Evolutionary conservation across 768 basidiomycete species (phyloP).

Genomic region (Pleurotus pulmonarius): DNA sequence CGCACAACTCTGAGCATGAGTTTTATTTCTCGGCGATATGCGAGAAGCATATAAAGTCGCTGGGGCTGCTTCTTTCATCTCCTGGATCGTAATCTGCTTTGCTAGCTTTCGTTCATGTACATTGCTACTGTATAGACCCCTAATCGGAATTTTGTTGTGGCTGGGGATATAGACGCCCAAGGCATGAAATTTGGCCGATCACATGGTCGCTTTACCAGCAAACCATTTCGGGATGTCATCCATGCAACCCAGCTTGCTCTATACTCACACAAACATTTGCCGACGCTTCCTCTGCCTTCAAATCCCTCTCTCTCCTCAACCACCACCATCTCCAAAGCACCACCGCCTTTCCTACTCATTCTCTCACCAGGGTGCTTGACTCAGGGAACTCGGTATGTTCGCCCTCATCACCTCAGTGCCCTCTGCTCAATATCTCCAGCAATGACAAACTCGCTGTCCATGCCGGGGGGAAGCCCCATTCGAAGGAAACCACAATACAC

Average conservation of each 20-base stretch:
- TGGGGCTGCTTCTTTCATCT: constrained; percentile 29
- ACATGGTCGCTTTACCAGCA: constrained; percentile 8
- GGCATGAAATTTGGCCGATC: constrained; percentile 4
- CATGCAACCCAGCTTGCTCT: constrained; percentile 2
- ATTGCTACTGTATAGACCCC: not conserved
- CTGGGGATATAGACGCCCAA: not conserved
- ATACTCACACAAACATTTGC: not conserved
- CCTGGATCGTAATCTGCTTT: not conserved
- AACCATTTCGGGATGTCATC: constrained; percentile 8
- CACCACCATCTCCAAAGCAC: not conserved
- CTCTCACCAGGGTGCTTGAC: too few species aligned
- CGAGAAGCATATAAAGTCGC: constrained; percentile 52
- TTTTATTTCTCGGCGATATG: constrained; percentile 93
- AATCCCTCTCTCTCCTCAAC: not conserved
- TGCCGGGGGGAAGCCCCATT: constrained; percentile 15
- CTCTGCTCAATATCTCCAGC: too few species aligned
- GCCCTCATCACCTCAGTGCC: too few species aligned
- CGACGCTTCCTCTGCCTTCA: not conserved
- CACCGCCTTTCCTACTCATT: not conserved
- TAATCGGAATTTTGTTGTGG: not conserved
- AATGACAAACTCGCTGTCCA: not conserved
- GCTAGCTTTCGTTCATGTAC: not conserved
- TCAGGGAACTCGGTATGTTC: too few species aligned
- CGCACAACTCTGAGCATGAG: constrained; percentile 89
- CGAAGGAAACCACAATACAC: constrained; percentile 57